Base-by-base conservation (phyloP, 108 stramenopile genomes). In the Discostella pseudostelligera region DNA sequence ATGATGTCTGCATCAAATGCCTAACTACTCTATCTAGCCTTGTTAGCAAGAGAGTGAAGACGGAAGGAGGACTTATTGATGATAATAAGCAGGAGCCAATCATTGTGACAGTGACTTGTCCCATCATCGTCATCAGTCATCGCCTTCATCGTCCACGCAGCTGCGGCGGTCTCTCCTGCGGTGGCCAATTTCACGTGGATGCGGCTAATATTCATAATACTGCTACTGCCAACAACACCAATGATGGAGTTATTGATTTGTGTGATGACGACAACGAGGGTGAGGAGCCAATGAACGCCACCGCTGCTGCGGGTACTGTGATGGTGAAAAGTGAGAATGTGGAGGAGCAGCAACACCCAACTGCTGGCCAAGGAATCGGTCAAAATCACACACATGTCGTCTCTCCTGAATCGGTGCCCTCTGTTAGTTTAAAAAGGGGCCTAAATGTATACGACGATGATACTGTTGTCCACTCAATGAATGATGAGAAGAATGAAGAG, bases 1-100 rank as follows among this genome's bases (percentile, higher is more conserved):
- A 43, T 43, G 42, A 43, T 43, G 42, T n/a, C n/a, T 43, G 12
- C 42, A n/a, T 43, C 42, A n/a, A 43, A n/a, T 16, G 42, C n/a
- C 1, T 16, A 4, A 8, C 14, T 8, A n/a, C 3, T 5, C 4
- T 32, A 4, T 4, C 5, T 3, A 32, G 32, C 32, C 32, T 32
- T 5, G 32, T 32, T 32, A 5, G 5, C 32, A 3, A 32, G 32
- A 32, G 5, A 32, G 32, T 32, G 5, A 32, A 32, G 32, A 32
- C 4, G 4, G 32, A 32, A 32, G 4, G 32, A 32, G 5, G 32
- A 32, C 4, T 32, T 5, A 32, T 3, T 32, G 5, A 3, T 32
- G 5, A 3, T 32, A 32, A 3, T 32, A 5, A 32, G 5, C 32
- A 29, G 7, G 6, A 43, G 7, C 42, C 12, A 11, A 43, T 43